Percentiles rank a stretch among this genome's conserved stretches.
Evolutionary conservation across 331 rosid genomes (phyloP).

Genomic region (Malus hybrid): DNA sequence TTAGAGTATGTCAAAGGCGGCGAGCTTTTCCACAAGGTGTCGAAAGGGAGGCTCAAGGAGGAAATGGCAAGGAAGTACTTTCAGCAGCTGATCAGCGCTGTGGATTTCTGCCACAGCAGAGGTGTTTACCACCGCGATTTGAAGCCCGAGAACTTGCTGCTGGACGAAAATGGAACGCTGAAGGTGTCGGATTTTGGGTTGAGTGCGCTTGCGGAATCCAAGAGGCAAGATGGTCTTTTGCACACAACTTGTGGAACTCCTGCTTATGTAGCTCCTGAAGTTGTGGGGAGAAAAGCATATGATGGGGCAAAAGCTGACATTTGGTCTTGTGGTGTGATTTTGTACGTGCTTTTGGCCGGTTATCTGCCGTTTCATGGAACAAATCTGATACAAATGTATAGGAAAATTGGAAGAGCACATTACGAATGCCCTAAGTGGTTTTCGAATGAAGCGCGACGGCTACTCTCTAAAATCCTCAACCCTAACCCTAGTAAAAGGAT

Average conservation of each 20-base stretch:
- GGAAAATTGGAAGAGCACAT: slow-evolving; percentile 37
- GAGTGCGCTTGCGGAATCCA: slow-evolving; percentile 50
- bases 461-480: slow-evolving; percentile 38
- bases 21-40: slow-evolving; percentile 42
- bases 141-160: slow-evolving; percentile 66
- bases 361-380: slow-evolving; percentile 44
- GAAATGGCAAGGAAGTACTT: slow-evolving; percentile 42
- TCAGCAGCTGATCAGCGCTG: slow-evolving; percentile 49
- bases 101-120: slow-evolving; percentile 52
- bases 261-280: slow-evolving; percentile 57
- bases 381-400: slow-evolving; percentile 39
- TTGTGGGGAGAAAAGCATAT: slow-evolving; percentile 37
- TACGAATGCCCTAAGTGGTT: slow-evolving; percentile 53
- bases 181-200: slow-evolving; percentile 77
- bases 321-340: slow-evolving; percentile 73
- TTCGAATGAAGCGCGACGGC: slow-evolving; percentile 27
- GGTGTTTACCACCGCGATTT: slow-evolving; percentile 65
- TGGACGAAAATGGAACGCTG: slow-evolving; percentile 57
- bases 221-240: slow-evolving; percentile 25
- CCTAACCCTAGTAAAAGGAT: slow-evolving; percentile 39
- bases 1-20: slow-evolving; percentile 63
- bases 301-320: slow-evolving; percentile 56
- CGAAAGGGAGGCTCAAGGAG: slow-evolving; percentile 40
- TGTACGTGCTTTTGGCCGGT: slow-evolving; percentile 51
- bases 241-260: slow-evolving; percentile 68